Conservation (phyloP, 2,329 filamentous ascomycete species). For the Elsinoe ampelina region DNA sequence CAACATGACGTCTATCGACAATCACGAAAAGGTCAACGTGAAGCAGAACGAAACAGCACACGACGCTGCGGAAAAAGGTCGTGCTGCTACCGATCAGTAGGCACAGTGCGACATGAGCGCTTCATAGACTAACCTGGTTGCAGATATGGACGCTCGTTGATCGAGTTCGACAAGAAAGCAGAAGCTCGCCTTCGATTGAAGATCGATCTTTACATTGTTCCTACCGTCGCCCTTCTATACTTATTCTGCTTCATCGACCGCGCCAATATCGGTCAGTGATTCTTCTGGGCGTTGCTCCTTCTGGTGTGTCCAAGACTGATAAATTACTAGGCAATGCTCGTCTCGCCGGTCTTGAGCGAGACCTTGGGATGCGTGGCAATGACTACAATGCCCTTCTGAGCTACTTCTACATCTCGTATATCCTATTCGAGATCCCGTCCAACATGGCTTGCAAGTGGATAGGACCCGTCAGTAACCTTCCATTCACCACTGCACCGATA, state of each 20-base stretch:
- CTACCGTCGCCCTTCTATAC: conserved; percentile 57
- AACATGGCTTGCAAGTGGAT: conserved; percentile 62
- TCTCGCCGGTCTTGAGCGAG: conserved; percentile 46
- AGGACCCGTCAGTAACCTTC: conserved; percentile 38
- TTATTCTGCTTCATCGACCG: conserved; percentile 67
- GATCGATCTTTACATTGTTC: conserved; percentile 57
- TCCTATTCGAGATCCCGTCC: conserved; percentile 60
- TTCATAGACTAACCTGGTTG: neutral
- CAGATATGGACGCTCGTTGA: conserved; percentile 42
- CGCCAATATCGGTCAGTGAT: conserved; percentile 56
- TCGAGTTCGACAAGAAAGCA: conserved; percentile 48
- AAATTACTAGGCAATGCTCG: conserved; percentile 50
- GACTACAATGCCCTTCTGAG: conserved; percentile 63
- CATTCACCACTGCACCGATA: too few species aligned
- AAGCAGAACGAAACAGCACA: conserved; percentile 21
- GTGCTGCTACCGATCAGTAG: conserved; percentile 41
- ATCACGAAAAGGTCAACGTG: neutral
- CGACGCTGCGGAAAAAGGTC: conserved; percentile 36
- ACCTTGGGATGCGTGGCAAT: conserved; percentile 55
- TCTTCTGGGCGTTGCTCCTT: neutral
- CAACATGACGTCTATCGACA: conserved; percentile 7
- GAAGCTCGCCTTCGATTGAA: conserved; percentile 53
- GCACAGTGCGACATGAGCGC: conserved; percentile 7
- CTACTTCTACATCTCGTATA: conserved; percentile 64
- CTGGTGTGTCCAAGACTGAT: neutral